Evolutionary conservation across 148 eudicot species (phyloP), one percentile per base, ranked within the genome.

Genomic region (Nyssa sinensis): DNA sequence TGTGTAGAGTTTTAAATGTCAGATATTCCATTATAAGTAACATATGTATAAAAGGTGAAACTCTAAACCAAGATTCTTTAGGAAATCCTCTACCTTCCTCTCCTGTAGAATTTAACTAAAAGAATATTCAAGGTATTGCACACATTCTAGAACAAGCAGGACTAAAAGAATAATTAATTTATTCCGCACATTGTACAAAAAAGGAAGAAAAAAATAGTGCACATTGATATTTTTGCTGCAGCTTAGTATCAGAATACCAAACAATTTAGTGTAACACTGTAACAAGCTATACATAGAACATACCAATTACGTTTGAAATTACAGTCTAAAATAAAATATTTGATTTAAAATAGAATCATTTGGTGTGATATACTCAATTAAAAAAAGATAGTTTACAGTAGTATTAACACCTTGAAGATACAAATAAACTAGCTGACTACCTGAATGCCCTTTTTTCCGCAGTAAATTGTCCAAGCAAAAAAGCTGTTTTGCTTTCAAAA

Each of bases 401-500:
- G 44, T 24, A 64, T 19, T 58, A 39, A 77, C 27, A 64, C 64
- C 62, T 28, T 28, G 49, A 64, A 57, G 31, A 64, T 35, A 59
- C 44, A 70, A 77, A 65, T 17, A 71, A 70, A 37, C 60, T 71
- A 47, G 31, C 21, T 24, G 10, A 71, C 62, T 83, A 92, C 98
- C 99, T 70, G 81, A 62, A 58, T 77, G 71, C 66, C 82, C 88
- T 62, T 71, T 81, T 78, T 86, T 91, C 37, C 98, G 72, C 71
- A 96, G 80, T 80, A 93, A 84, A 88, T 96, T 96, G 69, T 74
- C 91, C 81, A 88, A 74, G 81, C 74, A 75, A 81, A 93, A 93
- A 29, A 96, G 97, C 76, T 93, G 98, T 77, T 96, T 96, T 34
- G 84, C 99, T 86, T 80, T 86, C 72, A 96, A 76, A 70, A 96